Evolutionary conservation across 2,329 filamentous ascomycete genomes (phyloP).

Genomic region (Xylariaceae sp.): DNA sequence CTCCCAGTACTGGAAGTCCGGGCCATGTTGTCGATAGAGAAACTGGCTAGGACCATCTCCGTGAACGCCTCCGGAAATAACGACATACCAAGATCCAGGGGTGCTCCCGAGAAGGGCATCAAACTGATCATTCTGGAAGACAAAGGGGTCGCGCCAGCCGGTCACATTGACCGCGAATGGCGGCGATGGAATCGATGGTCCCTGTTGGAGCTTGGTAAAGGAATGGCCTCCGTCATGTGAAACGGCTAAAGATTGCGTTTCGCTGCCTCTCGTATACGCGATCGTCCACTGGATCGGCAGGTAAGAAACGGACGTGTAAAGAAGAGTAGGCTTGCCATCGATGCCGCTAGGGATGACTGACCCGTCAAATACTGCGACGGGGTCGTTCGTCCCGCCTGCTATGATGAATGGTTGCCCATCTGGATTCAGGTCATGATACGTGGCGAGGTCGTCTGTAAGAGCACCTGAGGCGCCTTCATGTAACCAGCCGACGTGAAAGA

Average conservation of each 20-base stretch:
- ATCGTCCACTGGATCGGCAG: conserved; percentile 51
- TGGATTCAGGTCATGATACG: conserved; percentile 41
- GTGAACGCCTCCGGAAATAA: conserved; percentile 45
- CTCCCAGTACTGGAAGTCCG: conserved; percentile 41
- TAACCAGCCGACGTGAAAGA: conserved; percentile 50
- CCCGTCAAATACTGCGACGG: conserved; percentile 49
- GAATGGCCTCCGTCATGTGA: conserved; percentile 39
- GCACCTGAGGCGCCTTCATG: conserved; percentile 41
- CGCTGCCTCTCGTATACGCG: conserved; percentile 47
- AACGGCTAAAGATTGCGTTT: conserved; percentile 49
- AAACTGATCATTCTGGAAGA: conserved; percentile 43
- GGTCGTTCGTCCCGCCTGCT: conserved; percentile 39
- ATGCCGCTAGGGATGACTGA: conserved; percentile 47
- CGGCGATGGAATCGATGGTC: conserved; percentile 42
- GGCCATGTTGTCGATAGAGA: conserved; percentile 43
- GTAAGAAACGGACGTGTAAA: conserved; percentile 49
- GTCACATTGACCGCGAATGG: conserved; percentile 47
- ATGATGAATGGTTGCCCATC: conserved; percentile 42
- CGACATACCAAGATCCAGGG: conserved; percentile 42
- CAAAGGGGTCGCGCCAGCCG: conserved; percentile 47
- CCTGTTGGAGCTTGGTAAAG: conserved; percentile 43
- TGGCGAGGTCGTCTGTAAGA: conserved; percentile 47
- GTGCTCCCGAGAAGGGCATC: conserved; percentile 39
- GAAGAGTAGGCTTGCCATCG: conserved; percentile 45
- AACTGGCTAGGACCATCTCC: conserved; percentile 42